These are phyloP conservation scores for Chionographis japonica DNA, from an alignment of 106 monocot genomes.

Conservation along the genomic window DNA sequence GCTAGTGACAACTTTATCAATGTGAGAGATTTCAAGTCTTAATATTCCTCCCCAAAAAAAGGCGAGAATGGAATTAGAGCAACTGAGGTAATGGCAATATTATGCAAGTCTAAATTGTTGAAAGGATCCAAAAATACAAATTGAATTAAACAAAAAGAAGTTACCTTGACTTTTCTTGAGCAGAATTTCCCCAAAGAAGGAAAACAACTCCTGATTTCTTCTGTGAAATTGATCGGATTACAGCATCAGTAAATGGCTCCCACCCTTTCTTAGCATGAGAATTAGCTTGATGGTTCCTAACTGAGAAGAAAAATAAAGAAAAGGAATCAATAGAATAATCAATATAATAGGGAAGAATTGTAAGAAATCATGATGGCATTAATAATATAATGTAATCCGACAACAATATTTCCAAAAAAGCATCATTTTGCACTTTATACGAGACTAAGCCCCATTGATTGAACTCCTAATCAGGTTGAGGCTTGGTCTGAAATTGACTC, in stretches of 20 bases:
- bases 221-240: conserved; percentile 78
- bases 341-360: background rate
- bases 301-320: conserved; percentile 26
- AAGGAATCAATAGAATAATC: background rate
- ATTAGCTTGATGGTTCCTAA: conserved; percentile 89
- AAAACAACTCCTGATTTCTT: conserved; percentile 80
- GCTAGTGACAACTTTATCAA: too few relatives aligned
- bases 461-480: too few relatives aligned
- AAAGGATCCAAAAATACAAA: background rate
- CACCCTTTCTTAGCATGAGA: conserved; percentile 99
- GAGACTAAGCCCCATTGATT: too few relatives aligned
- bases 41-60: too few relatives aligned
- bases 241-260: conserved; percentile 91
- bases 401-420: too few relatives aligned
- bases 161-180: conserved; percentile 78
- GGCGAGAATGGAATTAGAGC: too few relatives aligned
- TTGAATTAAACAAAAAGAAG: background rate
- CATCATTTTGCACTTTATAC: too few relatives aligned
- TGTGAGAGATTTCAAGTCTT: too few relatives aligned
- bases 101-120: too few relatives aligned
- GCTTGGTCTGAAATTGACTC: too few relatives aligned
- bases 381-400: too few relatives aligned
- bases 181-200: conserved; percentile 97
- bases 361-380: background rate
- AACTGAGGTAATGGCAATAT: too few relatives aligned